Base-by-base conservation (phyloP, 371 early-diverging fungal species). In the Mucor velutinosus region DNA sequence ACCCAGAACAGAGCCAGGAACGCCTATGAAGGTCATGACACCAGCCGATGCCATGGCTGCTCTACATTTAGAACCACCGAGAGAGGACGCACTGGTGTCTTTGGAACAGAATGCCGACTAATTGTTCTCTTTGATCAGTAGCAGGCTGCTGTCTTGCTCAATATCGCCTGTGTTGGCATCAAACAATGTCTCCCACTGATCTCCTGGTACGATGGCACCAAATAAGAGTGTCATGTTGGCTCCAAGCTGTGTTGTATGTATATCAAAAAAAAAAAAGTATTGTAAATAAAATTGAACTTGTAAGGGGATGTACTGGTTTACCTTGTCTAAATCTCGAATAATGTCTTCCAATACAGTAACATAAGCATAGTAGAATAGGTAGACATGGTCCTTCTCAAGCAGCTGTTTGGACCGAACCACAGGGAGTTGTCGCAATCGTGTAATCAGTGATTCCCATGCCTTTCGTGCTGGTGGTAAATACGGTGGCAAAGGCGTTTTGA, bases 401-500 rank as follows among this genome's bases (percentile, higher is more conserved):
- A 74, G 55, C 33, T 77, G 69, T 45, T 79, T 71, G n/a, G 78
- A 74, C 10, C 82, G 80, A 4, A 80, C 94, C 91, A 62, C 83
- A 21, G 87, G 82, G 23, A 83, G 62, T 43, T 83, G 75, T 29
- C 85, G 78, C 12, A 89, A 74, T 47, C 81, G 82, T 41, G 65
- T 62, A 64, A 88, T 75, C 21, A 88, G 58, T 19, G 73, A 62
- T 47, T 80, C 65, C 27, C 88, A 74, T 7, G 86, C 85, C 37
- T 79, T 73, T 58, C 79, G 73, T 33, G 88, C 85, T 0, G 93
- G 92, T 1, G 95, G 95, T 27, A 94, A 75, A 69, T 87, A 89
- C 0, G 93, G 90, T 1, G 95, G 95, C 66, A 95, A 69, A 6
- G 95, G 94, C 8, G 91, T 88, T 68, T 94, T 94, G 56, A 95